These are phyloP conservation scores for Knoxia roxburghii DNA, from an alignment of 257 asterid species.

Conservation along the genomic window DNA sequence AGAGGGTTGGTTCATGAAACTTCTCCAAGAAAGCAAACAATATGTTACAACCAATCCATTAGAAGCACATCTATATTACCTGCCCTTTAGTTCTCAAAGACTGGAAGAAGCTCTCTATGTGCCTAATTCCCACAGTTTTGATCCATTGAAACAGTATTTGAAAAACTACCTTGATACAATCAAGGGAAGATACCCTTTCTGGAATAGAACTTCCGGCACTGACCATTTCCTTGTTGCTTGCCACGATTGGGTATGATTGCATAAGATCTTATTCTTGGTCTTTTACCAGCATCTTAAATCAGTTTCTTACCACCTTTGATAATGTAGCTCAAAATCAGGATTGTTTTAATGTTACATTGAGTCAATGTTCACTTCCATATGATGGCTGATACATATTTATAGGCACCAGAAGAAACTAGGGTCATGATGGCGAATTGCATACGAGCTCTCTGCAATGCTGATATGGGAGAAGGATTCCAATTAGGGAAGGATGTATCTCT, in stretches of 20 bases:
- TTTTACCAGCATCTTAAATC: neutral
- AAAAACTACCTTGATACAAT: constrained; percentile 46
- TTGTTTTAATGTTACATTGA: neutral
- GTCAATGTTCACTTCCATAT: neutral
- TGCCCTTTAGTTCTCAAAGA: constrained; percentile 62
- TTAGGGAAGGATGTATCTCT: constrained; percentile 62
- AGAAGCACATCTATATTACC: constrained; percentile 61
- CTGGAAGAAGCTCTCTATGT: constrained; percentile 47
- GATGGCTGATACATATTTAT: neutral
- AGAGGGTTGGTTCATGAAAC: constrained; percentile 90
- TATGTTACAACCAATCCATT: constrained; percentile 44
- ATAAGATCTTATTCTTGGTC: neutral
- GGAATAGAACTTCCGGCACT: constrained; percentile 61
- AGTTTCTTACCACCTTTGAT: neutral
- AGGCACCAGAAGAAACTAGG: constrained; percentile 79
- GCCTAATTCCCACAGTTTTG: constrained; percentile 51
- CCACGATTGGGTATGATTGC: constrained; percentile 69
- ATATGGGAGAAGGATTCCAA: constrained; percentile 46
- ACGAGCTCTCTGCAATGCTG: constrained; percentile 67
- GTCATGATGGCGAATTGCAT: constrained; percentile 56
- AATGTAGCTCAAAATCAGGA: neutral
- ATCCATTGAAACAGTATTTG: constrained; percentile 41
- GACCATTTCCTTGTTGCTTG: constrained; percentile 84
- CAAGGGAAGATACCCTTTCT: constrained; percentile 42
- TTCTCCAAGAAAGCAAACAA: constrained; percentile 41